Percentiles rank a stretch among this genome's conserved stretches.
Conservation (phyloP, 2,329 filamentous ascomycete genomes). For the Endoconidiophora laricicola region DNA sequence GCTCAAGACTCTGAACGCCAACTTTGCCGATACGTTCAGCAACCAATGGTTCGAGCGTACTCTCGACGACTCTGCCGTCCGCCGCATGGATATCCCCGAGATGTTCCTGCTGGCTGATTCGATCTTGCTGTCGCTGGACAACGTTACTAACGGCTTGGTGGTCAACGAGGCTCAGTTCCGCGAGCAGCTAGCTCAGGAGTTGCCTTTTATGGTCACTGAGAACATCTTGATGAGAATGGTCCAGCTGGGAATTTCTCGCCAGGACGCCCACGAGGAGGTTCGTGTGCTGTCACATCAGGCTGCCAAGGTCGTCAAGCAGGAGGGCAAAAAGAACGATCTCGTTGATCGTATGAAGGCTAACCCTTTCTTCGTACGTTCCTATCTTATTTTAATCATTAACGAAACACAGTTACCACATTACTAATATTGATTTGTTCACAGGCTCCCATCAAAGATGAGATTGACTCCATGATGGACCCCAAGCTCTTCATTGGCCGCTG, state of each 20-base stretch:
- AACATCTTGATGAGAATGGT: slow-evolving; percentile 62
- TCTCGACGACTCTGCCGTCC: slow-evolving; percentile 60
- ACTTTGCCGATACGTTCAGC: slow-evolving; percentile 20
- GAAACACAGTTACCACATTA: not conserved
- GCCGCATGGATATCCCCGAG: slow-evolving; percentile 46
- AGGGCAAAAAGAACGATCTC: slow-evolving; percentile 51
- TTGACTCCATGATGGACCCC: slow-evolving; percentile 51
- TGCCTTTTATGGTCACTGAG: slow-evolving; percentile 69
- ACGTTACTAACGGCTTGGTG: slow-evolving; percentile 52
- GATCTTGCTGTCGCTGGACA: slow-evolving; percentile 49
- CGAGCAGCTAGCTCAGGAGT: slow-evolving; percentile 51
- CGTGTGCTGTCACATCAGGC: slow-evolving; percentile 68
- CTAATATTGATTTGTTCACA: not conserved
- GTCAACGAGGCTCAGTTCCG: slow-evolving; percentile 63
- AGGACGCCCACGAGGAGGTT: slow-evolving; percentile 78
- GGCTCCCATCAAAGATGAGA: slow-evolving; percentile 46
- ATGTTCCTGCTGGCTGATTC: slow-evolving; percentile 52
- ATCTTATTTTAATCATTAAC: not conserved
- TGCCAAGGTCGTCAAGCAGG: slow-evolving; percentile 36
- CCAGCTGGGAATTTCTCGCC: slow-evolving; percentile 51
- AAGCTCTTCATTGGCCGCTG: slow-evolving; percentile 33
- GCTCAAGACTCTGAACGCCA: slow-evolving; percentile 24
- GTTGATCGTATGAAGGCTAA: slow-evolving; percentile 58
- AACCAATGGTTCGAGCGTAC: slow-evolving; percentile 40
- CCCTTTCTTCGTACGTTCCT: slow-evolving; percentile 45